Base-by-base conservation (phyloP, 768 basidiomycete species). In the Amanita inopinata region DNA sequence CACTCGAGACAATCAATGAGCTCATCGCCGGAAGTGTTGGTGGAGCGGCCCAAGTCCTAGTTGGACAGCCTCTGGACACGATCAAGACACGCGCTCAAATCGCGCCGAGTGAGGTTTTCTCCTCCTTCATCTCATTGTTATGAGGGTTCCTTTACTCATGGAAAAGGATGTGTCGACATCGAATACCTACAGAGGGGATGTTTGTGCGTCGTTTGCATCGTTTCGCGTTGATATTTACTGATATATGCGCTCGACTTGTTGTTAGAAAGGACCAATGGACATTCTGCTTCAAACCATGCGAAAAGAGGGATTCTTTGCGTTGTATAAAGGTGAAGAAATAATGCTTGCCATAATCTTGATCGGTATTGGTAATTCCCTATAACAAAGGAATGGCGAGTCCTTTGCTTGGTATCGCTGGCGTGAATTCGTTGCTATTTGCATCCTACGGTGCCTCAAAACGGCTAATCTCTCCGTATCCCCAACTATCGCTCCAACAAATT, bases 391-490 rank as follows among this genome's bases (percentile, higher is more conserved):
- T 92, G 90, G 71, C 80, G 1, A 89, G 85, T 40, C 94, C 96
- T 0, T 70, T 98, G 6, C 45, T 96, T 33, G 96, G 96, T 12
- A 84, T 98, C 19, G 89, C 93, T 1, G 93, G 88, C 6, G 94
- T 98, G 53, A 98, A 97, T 63, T 94, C 91, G 3, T 72, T 98
- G 9, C 74, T 98, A 9, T 99, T 98, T 63, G 84, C 88, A 0
- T 80, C 92, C 0, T 97, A 94, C 53, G 83, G 76, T n/a, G 65
- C 73, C 14, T 86, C 90, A 2, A 65, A 83, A 52, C 79, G 87
- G 14, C 59, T 92, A 37, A 71, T 98, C 32, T 92, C 90, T 0
- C 94, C 96, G 0, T 99, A 80, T 56, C 86, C 86, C 2, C 74
- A 91, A 38, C 67, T 93, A 5, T 80, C 84, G 0, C 66, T 97